These are phyloP conservation scores for Teratosphaeriaceae sp. DNA, from an alignment of 2,329 filamentous ascomycete genomes.

Conservation along the genomic window DNA sequence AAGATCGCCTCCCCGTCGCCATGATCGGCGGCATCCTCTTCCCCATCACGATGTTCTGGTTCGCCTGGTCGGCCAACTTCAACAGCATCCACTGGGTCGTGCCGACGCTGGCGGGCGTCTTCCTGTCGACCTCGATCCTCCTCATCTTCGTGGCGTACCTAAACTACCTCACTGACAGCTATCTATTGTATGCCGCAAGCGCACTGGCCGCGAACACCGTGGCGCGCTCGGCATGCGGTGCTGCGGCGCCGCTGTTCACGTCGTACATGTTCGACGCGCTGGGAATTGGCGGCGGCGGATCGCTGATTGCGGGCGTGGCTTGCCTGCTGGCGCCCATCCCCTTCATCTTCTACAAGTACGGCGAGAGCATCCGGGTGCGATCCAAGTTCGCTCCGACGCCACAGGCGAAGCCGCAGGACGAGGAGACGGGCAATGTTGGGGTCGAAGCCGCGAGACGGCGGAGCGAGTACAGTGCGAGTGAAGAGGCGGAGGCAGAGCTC, in stretches of 20 bases:
- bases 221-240: constrained; percentile 23
- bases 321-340: constrained; percentile 28
- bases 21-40: constrained; percentile 30
- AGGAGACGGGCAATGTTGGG: constrained; percentile 7
- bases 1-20: constrained; percentile 33
- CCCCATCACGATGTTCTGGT: constrained; percentile 29
- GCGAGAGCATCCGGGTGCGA: constrained; percentile 17
- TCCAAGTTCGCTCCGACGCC: constrained; percentile 23
- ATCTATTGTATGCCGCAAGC: constrained; percentile 32
- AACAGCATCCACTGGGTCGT: constrained; percentile 42
- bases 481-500: constrained; percentile 14
- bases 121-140: constrained; percentile 36
- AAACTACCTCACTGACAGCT: constrained; percentile 50
- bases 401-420: constrained; percentile 6
- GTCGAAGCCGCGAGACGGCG: constrained; percentile 1
- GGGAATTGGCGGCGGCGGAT: constrained; percentile 26
- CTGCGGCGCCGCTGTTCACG: constrained; percentile 27
- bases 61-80: constrained; percentile 33
- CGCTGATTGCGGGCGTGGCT: constrained; percentile 40
- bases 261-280: constrained; percentile 27
- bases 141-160: constrained; percentile 48
- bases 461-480: constrained; percentile 1
- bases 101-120: constrained; percentile 38
- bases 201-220: constrained; percentile 28
- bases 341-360: constrained; percentile 28